Percentiles rank a stretch among this genome's conserved stretches.
Evolutionary conservation across 2,329 filamentous ascomycete genomes (phyloP).

Genomic region (Ampelomyces quisqualis): DNA sequence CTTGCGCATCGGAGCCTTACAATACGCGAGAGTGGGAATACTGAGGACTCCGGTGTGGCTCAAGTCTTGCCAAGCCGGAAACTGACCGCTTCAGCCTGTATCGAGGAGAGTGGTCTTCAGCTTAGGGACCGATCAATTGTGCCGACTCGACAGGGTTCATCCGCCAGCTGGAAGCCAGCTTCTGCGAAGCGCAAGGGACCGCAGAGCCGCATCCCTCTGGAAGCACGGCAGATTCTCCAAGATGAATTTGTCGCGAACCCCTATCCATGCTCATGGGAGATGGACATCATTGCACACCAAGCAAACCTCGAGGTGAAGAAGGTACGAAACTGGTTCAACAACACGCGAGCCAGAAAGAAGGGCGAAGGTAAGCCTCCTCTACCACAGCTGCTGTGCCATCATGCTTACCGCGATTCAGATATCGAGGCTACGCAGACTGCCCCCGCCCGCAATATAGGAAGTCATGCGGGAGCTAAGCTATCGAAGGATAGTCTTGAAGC

Average conservation of each 20-base stretch:
- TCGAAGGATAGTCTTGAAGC: constrained; percentile 36
- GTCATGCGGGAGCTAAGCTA: constrained; percentile 23
- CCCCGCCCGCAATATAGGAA: constrained; percentile 6
- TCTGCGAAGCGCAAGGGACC: constrained; percentile 39
- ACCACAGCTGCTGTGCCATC: neutral
- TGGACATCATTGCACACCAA: constrained; percentile 42
- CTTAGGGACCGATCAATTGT: neutral
- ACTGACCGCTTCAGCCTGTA: neutral
- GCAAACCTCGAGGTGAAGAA: constrained; percentile 40
- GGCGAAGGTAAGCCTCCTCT: constrained; percentile 19
- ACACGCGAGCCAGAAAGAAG: constrained; percentile 37
- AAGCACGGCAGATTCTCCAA: constrained; percentile 38
- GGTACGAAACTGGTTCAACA: constrained; percentile 42
- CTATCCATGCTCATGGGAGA: constrained; percentile 40
- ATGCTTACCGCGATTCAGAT: constrained; percentile 16
- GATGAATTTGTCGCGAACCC: constrained; percentile 40
- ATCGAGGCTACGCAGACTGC: constrained; percentile 1
- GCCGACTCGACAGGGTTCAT: constrained; percentile 15
- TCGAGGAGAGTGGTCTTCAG: neutral
- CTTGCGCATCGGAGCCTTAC: no score
- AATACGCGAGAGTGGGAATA: no score
- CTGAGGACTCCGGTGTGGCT: neutral
- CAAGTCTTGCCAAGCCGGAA: neutral
- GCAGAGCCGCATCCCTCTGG: constrained; percentile 33
- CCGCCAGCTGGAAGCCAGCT: constrained; percentile 29